Percentiles rank a stretch among this genome's conserved stretches.
Conservation (phyloP, 352 stramenopile species). For the Peronospora belbahrii region DNA sequence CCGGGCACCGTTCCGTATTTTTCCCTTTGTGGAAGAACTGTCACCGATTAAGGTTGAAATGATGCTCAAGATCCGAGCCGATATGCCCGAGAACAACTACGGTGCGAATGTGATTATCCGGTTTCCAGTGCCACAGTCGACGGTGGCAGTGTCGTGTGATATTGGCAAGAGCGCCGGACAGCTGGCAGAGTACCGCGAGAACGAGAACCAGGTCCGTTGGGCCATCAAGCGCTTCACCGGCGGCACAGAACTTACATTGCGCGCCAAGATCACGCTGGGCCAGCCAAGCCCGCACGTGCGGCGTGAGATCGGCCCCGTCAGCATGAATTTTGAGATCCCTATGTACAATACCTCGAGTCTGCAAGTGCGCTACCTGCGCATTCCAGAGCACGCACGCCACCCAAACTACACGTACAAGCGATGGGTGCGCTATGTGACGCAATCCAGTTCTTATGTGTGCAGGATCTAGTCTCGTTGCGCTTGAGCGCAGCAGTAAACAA, state of each 20-base stretch:
- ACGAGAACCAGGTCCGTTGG: conserved; percentile 94
- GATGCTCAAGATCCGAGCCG: conserved; percentile 87
- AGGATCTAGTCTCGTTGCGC: conserved; percentile 67
- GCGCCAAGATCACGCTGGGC: conserved; percentile 87
- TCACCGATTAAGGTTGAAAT: conserved; percentile 93
- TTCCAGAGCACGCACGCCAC: conserved; percentile 91
- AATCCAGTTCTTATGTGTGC: conserved; percentile 97
- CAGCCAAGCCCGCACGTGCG: conserved; percentile 68
- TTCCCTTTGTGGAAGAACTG: conserved; percentile 94
- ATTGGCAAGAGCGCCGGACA: conserved; percentile 78
- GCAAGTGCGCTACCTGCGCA: conserved; percentile 96
- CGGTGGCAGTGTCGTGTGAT: conserved; percentile 69
- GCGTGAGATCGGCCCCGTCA: conserved; percentile 95
- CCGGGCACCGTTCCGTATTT: conserved; percentile 95
- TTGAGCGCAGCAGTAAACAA: conserved; percentile 12
- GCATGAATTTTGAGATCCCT: conserved; percentile 99
- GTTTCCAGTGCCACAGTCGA: conserved; percentile 89
- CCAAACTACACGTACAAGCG: conserved; percentile 97
- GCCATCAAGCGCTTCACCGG: conserved; percentile 96
- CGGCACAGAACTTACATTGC: conserved; percentile 91
- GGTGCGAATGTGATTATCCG: conserved; percentile 94
- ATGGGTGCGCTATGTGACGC: conserved; percentile 99
- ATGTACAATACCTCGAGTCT: conserved; percentile 99
- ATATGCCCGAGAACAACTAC: conserved; percentile 93
- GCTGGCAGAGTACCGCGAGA: conserved; percentile 92